Conservation (phyloP, 306 rosid species). For the Castanospermum australe region DNA sequence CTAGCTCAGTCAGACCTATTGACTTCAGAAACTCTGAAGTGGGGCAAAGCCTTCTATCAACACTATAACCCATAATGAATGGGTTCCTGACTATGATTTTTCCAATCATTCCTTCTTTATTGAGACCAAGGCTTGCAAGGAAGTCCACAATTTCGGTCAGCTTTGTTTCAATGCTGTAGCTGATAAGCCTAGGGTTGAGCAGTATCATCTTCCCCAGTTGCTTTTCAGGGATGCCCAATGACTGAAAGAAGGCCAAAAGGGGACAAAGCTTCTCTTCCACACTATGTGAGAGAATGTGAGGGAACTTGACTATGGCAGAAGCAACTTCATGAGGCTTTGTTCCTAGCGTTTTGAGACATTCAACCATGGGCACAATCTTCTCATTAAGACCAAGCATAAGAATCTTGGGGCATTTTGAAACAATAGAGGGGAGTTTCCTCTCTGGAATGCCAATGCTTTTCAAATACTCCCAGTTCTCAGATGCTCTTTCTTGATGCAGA, state of each 20-base stretch:
- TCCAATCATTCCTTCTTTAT: conserved; percentile 73
- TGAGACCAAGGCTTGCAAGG: conserved; percentile 67
- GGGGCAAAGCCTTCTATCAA: conserved; percentile 70
- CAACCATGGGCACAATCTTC: conserved; percentile 82
- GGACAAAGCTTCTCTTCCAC: conserved; percentile 97
- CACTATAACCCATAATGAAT: conserved; percentile 83
- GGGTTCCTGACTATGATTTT: conserved; percentile 79
- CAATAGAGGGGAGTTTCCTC: conserved; percentile 80
- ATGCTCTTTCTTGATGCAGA: conserved; percentile 56
- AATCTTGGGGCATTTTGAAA: conserved; percentile 87
- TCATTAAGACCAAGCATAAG: conserved; percentile 70
- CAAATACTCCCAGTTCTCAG: conserved; percentile 84
- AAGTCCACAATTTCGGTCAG: conserved; percentile 68
- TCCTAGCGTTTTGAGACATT: conserved; percentile 70
- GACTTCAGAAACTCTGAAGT: conserved; percentile 65
- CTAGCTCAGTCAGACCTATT: conserved; percentile 58
- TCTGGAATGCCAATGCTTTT: conserved; percentile 74
- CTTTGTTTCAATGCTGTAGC: conserved; percentile 85
- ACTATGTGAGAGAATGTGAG: conserved; percentile 72
- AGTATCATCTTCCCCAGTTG: conserved; percentile 80
- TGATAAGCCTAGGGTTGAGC: conserved; percentile 86
- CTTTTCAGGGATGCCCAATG: conserved; percentile 74
- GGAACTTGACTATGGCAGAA: conserved; percentile 77
- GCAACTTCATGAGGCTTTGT: conserved; percentile 75
- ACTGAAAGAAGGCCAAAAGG: conserved; percentile 85